Conservation (phyloP, 2,329 filamentous ascomycete genomes). For the Xylaria sp. region DNA sequence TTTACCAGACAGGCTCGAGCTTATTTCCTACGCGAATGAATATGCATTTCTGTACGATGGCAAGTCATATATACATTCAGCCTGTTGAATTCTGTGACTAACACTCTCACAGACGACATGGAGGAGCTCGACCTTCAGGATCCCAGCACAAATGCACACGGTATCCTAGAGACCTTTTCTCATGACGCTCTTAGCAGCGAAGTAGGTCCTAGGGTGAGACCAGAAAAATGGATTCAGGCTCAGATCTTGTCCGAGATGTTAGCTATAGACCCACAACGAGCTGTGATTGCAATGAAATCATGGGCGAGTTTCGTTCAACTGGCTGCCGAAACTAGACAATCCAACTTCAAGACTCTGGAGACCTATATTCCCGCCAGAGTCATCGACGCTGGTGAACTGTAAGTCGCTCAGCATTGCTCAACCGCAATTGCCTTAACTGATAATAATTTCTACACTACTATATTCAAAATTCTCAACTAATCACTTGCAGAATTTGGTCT, state of each 20-base stretch:
- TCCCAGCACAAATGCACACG: neutral
- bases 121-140: conserved; percentile 32
- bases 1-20: conserved; percentile 53
- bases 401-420: neutral
- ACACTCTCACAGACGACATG: conserved; percentile 16
- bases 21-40: conserved; percentile 54
- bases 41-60: conserved; percentile 55
- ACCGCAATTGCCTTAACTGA: too few species aligned
- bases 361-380: conserved; percentile 45
- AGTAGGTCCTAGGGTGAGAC: neutral
- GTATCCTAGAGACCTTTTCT: neutral
- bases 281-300: conserved; percentile 41
- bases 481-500: conserved; percentile 13
- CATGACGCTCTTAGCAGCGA: neutral
- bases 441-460: too few species aligned
- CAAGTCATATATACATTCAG: conserved; percentile 9
- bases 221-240: conserved; percentile 14
- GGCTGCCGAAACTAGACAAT: conserved; percentile 12
- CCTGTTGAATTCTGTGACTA: too few species aligned
- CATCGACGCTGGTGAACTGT: conserved; percentile 45
- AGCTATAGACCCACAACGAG: conserved; percentile 43
- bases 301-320: conserved; percentile 43
- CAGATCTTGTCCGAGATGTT: conserved; percentile 43
- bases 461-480: neutral
- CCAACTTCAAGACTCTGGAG: conserved; percentile 39